Conservation (phyloP, 768 basidiomycete species). For the Kwoniella dendrophila region DNA sequence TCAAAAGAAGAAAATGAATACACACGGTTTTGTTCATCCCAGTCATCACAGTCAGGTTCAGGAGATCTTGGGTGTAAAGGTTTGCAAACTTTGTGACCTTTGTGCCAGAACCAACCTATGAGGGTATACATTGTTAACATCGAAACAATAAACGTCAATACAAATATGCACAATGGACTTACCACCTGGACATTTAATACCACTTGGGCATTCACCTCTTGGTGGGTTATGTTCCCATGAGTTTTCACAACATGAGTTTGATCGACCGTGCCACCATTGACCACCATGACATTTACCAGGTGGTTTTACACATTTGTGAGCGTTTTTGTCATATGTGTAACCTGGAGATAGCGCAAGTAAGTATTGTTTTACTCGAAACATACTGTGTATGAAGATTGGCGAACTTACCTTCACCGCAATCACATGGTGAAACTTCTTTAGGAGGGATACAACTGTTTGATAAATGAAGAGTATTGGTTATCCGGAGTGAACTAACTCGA, state of each 20-base stretch:
- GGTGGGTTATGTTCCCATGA: conserved; percentile 23
- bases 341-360: conserved; percentile 4
- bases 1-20: neutral
- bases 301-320: conserved; percentile 20
- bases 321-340: conserved; percentile 30
- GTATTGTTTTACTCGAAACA: neutral
- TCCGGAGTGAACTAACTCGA: neutral
- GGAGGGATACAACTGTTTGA: conserved; percentile 17
- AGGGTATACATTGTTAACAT: too few species aligned
- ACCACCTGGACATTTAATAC: conserved; percentile 38
- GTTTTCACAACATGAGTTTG: conserved; percentile 32
- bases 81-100: conserved; percentile 13
- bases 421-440: conserved; percentile 30
- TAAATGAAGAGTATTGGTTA: neutral
- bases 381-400: neutral
- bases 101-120: conserved; percentile 28
- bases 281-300: conserved; percentile 21
- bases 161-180: too few species aligned
- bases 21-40: conserved; percentile 39
- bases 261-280: conserved; percentile 42
- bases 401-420: conserved; percentile 44
- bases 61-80: conserved; percentile 27
- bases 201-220: conserved; percentile 29
- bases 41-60: conserved; percentile 43
- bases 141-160: too few species aligned